These are phyloP conservation scores for Barbatosphaeria neglecta DNA, from an alignment of 495 filamentous ascomycete species.

Conservation along the genomic window DNA sequence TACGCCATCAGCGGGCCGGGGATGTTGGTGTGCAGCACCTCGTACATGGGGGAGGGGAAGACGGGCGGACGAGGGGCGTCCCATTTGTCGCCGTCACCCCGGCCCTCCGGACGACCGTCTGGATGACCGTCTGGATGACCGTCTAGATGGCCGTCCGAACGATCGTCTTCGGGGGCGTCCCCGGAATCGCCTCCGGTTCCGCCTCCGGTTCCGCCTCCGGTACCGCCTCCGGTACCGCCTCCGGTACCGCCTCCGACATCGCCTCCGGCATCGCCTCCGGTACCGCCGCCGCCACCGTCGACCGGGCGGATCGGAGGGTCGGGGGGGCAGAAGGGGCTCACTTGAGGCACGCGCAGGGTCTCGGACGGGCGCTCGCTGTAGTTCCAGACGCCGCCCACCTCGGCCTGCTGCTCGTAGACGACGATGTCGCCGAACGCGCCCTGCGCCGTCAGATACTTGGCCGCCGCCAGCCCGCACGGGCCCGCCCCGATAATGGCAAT, in stretches of 20 bases:
- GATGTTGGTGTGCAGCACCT: constrained; percentile 74
- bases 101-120: too few relatives aligned
- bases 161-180: too few relatives aligned
- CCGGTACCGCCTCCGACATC: too few relatives aligned
- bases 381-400: constrained; percentile 77
- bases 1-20: constrained; percentile 72
- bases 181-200: too few relatives aligned
- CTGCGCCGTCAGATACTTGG: constrained; percentile 68
- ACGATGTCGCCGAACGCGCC: constrained; percentile 56
- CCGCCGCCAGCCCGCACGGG: constrained; percentile 52
- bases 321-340: constrained; percentile 22
- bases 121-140: too few relatives aligned
- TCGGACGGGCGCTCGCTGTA: constrained; percentile 36
- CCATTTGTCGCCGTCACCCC: too few relatives aligned
- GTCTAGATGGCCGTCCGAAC: too few relatives aligned
- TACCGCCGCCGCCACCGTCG: neutral
- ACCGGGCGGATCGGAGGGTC: constrained; percentile 23
- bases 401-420: constrained; percentile 68
- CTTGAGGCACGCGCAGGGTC: constrained; percentile 26
- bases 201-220: too few relatives aligned
- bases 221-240: too few relatives aligned
- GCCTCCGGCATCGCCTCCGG: too few relatives aligned
- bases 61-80: too few relatives aligned
- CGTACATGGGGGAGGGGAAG: constrained; percentile 66
- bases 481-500: constrained; percentile 65